phyloP scores from a whole-genome alignment of 305 asterid species.

The Fraxinus greggii region DNA sequence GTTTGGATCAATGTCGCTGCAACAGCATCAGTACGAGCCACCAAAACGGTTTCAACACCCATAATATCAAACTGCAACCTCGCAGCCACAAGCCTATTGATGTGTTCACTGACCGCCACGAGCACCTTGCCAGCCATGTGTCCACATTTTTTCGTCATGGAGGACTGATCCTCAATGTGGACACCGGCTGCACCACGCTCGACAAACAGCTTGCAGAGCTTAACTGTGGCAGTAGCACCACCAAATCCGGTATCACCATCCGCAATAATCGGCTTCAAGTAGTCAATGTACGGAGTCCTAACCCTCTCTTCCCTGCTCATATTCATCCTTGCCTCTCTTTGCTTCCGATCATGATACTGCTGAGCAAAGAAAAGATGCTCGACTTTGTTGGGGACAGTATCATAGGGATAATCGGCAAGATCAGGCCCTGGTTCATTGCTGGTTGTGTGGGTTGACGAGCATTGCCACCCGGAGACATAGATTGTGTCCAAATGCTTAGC shows the following conservation, averaged over 20 bases:
- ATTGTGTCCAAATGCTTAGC: constrained; percentile 84
- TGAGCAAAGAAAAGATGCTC: constrained; percentile 90
- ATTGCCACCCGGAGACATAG: constrained; percentile 98
- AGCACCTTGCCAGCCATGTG: constrained; percentile 98
- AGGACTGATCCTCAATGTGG: constrained; percentile 96
- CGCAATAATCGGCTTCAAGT: constrained; percentile 90
- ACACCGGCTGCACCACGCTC: constrained; percentile 99
- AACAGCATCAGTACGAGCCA: constrained; percentile 87
- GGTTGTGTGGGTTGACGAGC: constrained; percentile 92
- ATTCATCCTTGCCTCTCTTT: constrained; percentile 84
- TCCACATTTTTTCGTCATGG: constrained; percentile 89
- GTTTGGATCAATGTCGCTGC: constrained; percentile 89
- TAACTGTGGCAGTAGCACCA: constrained; percentile 93
- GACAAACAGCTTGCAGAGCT: constrained; percentile 88
- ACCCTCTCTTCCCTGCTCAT: constrained; percentile 81
- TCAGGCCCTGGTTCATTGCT: constrained; percentile 98
- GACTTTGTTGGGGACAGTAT: constrained; percentile 93
- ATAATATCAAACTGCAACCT: constrained; percentile 88
- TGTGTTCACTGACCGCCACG: constrained; percentile 82
- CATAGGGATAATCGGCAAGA: constrained; percentile 93
- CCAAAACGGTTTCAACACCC: constrained; percentile 92
- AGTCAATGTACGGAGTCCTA: constrained; percentile 65
- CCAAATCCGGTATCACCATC: constrained; percentile 99
- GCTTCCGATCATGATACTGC: constrained; percentile 92
- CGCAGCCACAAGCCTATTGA: constrained; percentile 94